These are phyloP conservation scores for Lasiosphaeria ovina DNA, from an alignment of 495 filamentous ascomycete species.

Conservation along the genomic window DNA sequence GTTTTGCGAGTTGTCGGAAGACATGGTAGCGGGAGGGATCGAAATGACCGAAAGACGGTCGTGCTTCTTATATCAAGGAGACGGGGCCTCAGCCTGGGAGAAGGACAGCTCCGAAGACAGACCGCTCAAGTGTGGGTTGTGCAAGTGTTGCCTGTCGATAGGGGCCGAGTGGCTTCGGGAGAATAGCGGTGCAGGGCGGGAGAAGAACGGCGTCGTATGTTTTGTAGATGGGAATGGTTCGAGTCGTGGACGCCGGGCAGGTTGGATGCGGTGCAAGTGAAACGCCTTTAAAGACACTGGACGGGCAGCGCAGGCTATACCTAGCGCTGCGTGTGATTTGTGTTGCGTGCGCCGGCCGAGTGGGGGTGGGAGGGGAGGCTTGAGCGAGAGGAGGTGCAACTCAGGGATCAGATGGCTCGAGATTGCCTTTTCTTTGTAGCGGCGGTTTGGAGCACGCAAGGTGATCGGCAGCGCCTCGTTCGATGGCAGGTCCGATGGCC, in stretches of 20 bases:
- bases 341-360: background rate
- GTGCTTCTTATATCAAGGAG: constrained; percentile 12
- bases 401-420: constrained; percentile 8
- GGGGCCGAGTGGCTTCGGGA: constrained; percentile 6
- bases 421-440: constrained; percentile 16
- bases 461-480: constrained; percentile 24
- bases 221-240: constrained; percentile 26
- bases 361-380: constrained; percentile 14
- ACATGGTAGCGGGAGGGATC: constrained; percentile 33
- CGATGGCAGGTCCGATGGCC: constrained; percentile 11
- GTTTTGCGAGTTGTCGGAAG: constrained; percentile 37
- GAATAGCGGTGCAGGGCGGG: background rate
- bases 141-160: constrained; percentile 8
- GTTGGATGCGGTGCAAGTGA: constrained; percentile 21
- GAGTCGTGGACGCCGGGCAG: constrained; percentile 18
- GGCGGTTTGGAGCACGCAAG: constrained; percentile 1
- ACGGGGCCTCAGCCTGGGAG: background rate
- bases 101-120: background rate
- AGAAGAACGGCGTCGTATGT: constrained; percentile 26
- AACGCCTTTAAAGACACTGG: constrained; percentile 21
- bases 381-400: constrained; percentile 25
- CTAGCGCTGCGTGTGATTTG: background rate
- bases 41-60: background rate
- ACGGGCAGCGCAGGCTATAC: background rate
- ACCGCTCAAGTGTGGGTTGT: background rate